Evolutionary conservation across 2,329 filamentous ascomycete species (phyloP).

Genomic region (Botryotinia narcissicola): DNA sequence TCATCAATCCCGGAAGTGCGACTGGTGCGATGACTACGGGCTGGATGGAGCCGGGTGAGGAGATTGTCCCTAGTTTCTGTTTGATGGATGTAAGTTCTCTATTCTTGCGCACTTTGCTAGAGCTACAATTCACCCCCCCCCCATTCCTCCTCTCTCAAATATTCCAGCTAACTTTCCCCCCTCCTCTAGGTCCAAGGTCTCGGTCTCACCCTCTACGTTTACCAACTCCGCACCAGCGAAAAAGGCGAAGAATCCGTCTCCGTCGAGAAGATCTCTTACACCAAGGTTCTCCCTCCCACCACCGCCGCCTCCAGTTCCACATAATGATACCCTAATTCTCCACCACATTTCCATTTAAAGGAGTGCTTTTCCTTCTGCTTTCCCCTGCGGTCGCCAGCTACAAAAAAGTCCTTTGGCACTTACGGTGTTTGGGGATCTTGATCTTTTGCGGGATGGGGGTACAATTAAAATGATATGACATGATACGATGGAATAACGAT

Average conservation of each 20-base stretch:
- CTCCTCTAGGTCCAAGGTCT: conserved; percentile 80
- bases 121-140: not conserved
- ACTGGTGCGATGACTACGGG: conserved; percentile 61
- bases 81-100: conserved; percentile 84
- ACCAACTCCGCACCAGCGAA: conserved; percentile 75
- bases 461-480: not conserved
- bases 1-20: conserved; percentile 66
- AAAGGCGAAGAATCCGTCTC: conserved; percentile 76
- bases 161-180: not conserved
- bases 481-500: conserved; percentile 8
- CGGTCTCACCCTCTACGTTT: conserved; percentile 92
- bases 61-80: conserved; percentile 87
- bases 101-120: not conserved
- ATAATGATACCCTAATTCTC: conserved; percentile 29
- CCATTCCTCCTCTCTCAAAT: not conserved
- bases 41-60: conserved; percentile 59
- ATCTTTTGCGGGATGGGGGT: not conserved
- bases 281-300: conserved; percentile 57
- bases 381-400: not conserved
- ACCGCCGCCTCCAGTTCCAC: conserved; percentile 4
- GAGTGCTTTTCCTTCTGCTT: not conserved
- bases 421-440: conserved; percentile 1
- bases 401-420: conserved; percentile 16
- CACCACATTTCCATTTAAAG: not conserved
- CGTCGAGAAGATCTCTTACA: conserved; percentile 83